phyloP scores from a whole-genome alignment of 768 basidiomycete genomes.

The Pleurotus tuber-regium region DNA sequence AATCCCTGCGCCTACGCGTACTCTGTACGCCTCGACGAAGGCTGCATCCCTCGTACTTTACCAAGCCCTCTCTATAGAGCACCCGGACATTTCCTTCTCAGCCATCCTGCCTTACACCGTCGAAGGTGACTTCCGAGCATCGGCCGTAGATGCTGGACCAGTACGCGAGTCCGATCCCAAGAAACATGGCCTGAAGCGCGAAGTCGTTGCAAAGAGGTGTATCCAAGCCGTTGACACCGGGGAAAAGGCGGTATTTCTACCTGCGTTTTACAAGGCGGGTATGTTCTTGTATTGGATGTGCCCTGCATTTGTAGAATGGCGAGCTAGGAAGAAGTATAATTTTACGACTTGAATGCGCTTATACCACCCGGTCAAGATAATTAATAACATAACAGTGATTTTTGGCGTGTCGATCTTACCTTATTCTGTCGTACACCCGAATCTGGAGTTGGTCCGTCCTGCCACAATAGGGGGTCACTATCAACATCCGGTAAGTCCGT shows the following conservation, averaged over 20 bases:
- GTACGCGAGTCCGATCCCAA: constrained; percentile 52
- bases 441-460: not conserved
- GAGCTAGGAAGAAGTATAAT: constrained; percentile 64
- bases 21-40: constrained; percentile 84
- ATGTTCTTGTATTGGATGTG: constrained; percentile 66
- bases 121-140: constrained; percentile 75
- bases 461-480: too few species aligned
- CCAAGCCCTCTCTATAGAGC: constrained; percentile 78
- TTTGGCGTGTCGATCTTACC: too few species aligned
- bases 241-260: constrained; percentile 61
- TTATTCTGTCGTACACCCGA: not conserved
- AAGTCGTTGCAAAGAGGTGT: constrained; percentile 57
- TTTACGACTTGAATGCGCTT: constrained; percentile 25
- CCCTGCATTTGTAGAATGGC: constrained; percentile 55
- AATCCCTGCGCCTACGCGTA: constrained; percentile 82
- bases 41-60: constrained; percentile 74
- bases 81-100: constrained; percentile 64
- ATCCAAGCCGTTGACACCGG: constrained; percentile 57
- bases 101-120: constrained; percentile 67
- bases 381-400: too few species aligned
- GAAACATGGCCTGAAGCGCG: constrained; percentile 55
- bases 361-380: not conserved
- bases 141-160: constrained; percentile 62
- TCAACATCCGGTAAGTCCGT: too few species aligned
- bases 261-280: constrained; percentile 40